Evolutionary conservation across 495 filamentous ascomycete genomes (phyloP), one percentile per base, ranked within the genome.

Genomic region (Lichina pygmaea): DNA sequence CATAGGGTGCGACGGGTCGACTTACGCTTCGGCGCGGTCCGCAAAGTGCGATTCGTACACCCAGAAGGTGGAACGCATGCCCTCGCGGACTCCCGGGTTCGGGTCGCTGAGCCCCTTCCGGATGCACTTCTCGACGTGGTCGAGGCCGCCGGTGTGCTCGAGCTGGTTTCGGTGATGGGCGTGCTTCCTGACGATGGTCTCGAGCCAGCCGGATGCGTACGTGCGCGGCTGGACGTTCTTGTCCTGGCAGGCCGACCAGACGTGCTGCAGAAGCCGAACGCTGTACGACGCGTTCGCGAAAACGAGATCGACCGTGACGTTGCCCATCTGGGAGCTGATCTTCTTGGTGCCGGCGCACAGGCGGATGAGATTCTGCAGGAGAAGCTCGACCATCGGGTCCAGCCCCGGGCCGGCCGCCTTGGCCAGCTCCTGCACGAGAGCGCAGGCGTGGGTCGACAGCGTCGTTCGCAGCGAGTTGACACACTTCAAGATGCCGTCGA

Each of bases 401-500:
- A 95, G 69, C 47, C 66, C 77, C 0, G 84, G 66, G 2, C 84
- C 82, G 40, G 77, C 75, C 13, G 66, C 71, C 47, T 65, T 72
- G 9, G 83, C 86, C 17, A 94, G 59, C 39, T 95, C 89, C 54
- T 93, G 85, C 38, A 95, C 66, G 39, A 93, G 61, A 46, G 71
- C 75, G 54, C 83, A 89, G 8, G 79, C 85, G 52, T 79, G 78
- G 31, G 80, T 85, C 3, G 78, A 86, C 42, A 93, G 63, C 40
- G 83, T 95, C 1, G 91, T 95, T 49, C 91, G 68, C 34, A 95
- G 65, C 1, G 89, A 93, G 54, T 71, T 78, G 40, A 80, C 71
- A 7, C 76, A 78, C 55, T 93, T 94, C 52, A 95, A 66, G 40
- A 95, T 86, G 43, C 84, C 84, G 54, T 95, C 89, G 13, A 93